Percentiles rank a stretch among this genome's conserved stretches.
Conservation (phyloP, 208 protist genomes). For the Trypanosoma rangeli region DNA sequence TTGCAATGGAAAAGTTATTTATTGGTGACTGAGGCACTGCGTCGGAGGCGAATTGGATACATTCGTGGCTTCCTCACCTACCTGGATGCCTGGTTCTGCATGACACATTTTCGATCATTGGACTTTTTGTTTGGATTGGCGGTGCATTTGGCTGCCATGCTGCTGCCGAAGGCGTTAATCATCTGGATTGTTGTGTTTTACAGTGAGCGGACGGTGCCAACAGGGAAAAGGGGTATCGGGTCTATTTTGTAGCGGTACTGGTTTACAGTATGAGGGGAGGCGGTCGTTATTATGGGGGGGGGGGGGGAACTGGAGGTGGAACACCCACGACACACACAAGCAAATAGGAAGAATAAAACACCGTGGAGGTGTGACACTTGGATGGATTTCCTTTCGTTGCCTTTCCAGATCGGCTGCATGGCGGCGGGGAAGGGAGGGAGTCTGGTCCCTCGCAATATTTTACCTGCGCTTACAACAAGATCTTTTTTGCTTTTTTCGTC, state of each 20-base stretch:
- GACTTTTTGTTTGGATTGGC: conserved; percentile 52
- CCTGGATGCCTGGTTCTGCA: conserved; percentile 77
- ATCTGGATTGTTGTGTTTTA: conserved; percentile 39
- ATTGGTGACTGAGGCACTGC: conserved; percentile 65
- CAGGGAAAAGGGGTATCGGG: conserved; percentile 13
- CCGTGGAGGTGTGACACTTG: no score
- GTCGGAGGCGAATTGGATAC: conserved; percentile 56
- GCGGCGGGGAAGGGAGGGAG: no score
- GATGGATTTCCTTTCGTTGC: no score
- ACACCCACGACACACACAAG: no score
- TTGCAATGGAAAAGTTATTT: conserved; percentile 86
- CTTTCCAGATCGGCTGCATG: no score
- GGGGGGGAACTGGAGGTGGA: no score
- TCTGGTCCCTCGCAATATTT: no score
- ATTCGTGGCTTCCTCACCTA: conserved; percentile 69
- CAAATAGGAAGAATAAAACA: no score
- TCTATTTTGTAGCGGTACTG: conserved; percentile 10
- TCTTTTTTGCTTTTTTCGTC: no score
- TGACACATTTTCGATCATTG: conserved; percentile 59
- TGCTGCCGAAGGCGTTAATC: conserved; percentile 53
- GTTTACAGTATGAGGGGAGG: no score
- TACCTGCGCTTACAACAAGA: no score
- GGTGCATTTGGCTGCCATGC: conserved; percentile 54
- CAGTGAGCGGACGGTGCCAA: conserved; percentile 25
- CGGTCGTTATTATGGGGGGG: not conserved